Base-by-base conservation (phyloP, 1,284 basidiomycete genomes). In the Puccinia coronata region DNA sequence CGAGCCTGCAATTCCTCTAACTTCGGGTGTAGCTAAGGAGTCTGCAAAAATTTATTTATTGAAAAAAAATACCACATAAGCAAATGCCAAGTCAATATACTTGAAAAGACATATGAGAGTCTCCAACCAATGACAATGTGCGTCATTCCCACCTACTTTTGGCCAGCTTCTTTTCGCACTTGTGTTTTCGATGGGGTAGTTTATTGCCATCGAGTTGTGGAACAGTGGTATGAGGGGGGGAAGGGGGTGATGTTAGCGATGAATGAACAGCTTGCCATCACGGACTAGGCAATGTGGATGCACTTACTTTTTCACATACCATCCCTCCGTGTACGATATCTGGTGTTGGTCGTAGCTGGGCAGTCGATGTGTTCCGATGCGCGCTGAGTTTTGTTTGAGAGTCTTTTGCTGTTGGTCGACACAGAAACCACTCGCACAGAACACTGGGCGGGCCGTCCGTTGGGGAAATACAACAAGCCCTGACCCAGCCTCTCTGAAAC, bases 271-370 rank as follows among this genome's bases (percentile, higher is more conserved):
- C 43, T 39, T 67, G 20, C 23, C 25, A 49, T 28, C 25, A 69
- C 25, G 12, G n/a, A n/a, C n/a, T 8, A 43, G n/a, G 11, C 2
- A 34, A 23, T 1, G 57, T 3, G 5, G 41, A 74, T 39, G 23
- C n/a, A n/a, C 39, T 79, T 59, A 79, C 76, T 43, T 79, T 79
- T 70, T 79, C 65, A 57, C 76, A 79, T 69, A 79, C 76, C 76
- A 79, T 79, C 0, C 47, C 41, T 63, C n/a, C n/a, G n/a, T n/a
- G n/a, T n/a, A n/a, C n/a, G n/a, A n/a, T n/a, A n/a, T n/a, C n/a
- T n/a, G n/a, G n/a, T n/a, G n/a, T n/a, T n/a, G n/a, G n/a, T n/a
- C n/a, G n/a, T n/a, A n/a, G n/a, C n/a, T n/a, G n/a, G n/a, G n/a
- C n/a, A n/a, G n/a, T n/a, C n/a, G n/a, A n/a, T n/a, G n/a, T n/a